These are phyloP conservation scores for Tetracladium setigerum DNA, from an alignment of 495 filamentous ascomycete species.

Conservation along the genomic window DNA sequence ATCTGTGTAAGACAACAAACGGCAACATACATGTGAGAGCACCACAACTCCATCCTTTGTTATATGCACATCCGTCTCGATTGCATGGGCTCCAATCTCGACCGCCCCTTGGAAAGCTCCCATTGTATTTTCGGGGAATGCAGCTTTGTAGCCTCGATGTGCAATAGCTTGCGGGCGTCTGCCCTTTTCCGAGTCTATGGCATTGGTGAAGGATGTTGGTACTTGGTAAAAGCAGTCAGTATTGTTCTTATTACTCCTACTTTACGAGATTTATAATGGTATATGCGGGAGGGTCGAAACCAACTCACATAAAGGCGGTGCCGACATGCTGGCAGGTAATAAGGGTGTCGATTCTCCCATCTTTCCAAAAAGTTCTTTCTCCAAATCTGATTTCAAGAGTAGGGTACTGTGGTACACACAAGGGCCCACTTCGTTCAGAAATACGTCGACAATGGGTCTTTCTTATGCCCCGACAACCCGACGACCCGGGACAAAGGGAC, in stretches of 20 bases:
- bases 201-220: conserved; percentile 11
- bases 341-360: conserved; percentile 12
- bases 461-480: no score
- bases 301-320: conserved; percentile 1
- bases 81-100: conserved; percentile 63
- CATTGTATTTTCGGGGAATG: conserved; percentile 82
- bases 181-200: conserved; percentile 16
- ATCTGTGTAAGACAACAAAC: not conserved
- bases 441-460: no score
- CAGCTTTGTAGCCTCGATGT: conserved; percentile 76
- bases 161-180: conserved; percentile 67
- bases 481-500: no score
- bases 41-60: conserved; percentile 79
- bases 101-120: conserved; percentile 67
- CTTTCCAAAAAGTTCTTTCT: not conserved
- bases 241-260: no score
- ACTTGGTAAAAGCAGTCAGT: not conserved
- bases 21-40: conserved; percentile 63
- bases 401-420: no score
- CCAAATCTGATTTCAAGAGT: no score
- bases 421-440: no score
- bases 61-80: conserved; percentile 85
- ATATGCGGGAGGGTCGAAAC: no score
- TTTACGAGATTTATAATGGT: no score
- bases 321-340: conserved; percentile 8